Evolutionary conservation across 1,284 basidiomycete genomes (phyloP).

Genomic region (Cutaneotrichosporon sp.): DNA sequence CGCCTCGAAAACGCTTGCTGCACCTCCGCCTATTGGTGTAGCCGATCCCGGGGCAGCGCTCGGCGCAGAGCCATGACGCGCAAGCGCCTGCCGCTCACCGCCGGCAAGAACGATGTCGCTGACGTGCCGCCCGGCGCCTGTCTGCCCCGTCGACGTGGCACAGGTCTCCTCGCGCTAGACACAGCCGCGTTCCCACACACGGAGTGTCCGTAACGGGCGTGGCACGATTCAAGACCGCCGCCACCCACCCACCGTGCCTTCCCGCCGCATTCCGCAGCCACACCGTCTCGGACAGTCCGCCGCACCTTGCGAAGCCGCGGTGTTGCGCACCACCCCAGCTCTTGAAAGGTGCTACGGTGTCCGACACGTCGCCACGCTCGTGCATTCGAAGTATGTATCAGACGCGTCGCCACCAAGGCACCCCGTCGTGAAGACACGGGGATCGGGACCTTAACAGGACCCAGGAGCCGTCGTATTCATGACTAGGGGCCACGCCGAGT

Average conservation of each 20-base stretch:
- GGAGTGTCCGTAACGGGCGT: not conserved
- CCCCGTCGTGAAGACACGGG: not conserved
- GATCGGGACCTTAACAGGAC: not conserved
- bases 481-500: not conserved
- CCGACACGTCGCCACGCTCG: not conserved
- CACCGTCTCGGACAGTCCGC: not conserved
- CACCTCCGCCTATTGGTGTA: not conserved
- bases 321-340: not conserved
- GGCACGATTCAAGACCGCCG: not conserved
- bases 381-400: not conserved
- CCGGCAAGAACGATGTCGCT: not conserved
- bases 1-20: too few species aligned
- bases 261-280: not conserved
- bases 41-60: not conserved
- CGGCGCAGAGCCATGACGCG: not conserved
- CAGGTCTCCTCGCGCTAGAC: not conserved
- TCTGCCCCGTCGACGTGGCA: not conserved
- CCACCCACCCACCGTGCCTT: not conserved
- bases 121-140: not conserved
- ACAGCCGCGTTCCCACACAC: not conserved
- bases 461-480: not conserved
- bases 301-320: not conserved
- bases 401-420: not conserved
- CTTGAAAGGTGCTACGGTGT: not conserved
- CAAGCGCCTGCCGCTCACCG: not conserved